phyloP scores from a whole-genome alignment of 75 land plant genomes.

The Gnetum montanum region DNA sequence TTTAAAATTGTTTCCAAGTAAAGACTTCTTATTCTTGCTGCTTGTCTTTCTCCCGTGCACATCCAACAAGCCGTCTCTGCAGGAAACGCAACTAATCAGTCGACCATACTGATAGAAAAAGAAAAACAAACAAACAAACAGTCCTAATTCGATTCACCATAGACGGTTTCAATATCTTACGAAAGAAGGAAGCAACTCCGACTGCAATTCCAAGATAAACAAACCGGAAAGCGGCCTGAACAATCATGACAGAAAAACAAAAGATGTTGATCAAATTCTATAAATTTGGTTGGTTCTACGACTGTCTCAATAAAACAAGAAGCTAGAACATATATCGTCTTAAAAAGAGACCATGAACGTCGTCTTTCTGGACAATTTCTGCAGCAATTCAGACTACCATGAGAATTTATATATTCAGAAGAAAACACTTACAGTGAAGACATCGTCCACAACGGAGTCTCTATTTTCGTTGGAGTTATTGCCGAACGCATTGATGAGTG shows the following conservation, averaged over 20 bases:
- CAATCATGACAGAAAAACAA: background rate
- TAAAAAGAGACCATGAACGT: background rate
- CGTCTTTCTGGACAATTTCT: background rate
- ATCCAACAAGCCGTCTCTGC: constrained; percentile 83
- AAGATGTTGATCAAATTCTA: no score
- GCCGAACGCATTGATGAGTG: constrained; percentile 58
- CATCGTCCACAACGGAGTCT: constrained; percentile 13
- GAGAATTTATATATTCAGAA: background rate
- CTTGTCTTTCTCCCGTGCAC: constrained; percentile 71
- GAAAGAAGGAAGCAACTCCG: constrained; percentile 43
- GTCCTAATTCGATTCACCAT: background rate
- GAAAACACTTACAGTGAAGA: constrained; percentile 27
- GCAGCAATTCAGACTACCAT: background rate
- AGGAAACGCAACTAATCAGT: background rate
- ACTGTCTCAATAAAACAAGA: background rate
- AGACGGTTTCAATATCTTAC: constrained; percentile 22
- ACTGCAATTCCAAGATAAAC: constrained; percentile 52
- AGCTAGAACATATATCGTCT: background rate
- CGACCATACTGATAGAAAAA: background rate
- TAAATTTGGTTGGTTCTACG: background rate
- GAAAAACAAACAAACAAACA: background rate
- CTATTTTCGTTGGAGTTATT: constrained; percentile 5
- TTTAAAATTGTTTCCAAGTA: constrained; percentile 64
- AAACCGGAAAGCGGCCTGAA: constrained; percentile 41
- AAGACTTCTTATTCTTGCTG: constrained; percentile 50